Conservation (phyloP, 73 alveolate species). For the Tetrahymena thermophila region DNA sequence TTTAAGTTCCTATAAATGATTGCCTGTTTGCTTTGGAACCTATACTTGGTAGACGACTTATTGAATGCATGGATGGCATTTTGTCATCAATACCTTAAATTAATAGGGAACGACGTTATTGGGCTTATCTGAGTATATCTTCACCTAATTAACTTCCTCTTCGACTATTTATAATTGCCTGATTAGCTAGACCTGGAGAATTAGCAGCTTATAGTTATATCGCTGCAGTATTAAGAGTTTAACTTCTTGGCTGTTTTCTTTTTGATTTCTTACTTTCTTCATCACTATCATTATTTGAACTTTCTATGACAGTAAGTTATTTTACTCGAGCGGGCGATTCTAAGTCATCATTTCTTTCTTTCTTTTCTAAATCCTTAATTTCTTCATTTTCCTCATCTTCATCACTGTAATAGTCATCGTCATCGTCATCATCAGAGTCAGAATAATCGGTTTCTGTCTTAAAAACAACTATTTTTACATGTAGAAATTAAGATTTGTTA, state of each 20-base stretch:
- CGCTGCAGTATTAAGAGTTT: neutral
- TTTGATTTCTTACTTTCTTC: neutral
- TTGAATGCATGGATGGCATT: neutral
- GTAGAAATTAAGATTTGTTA: neutral
- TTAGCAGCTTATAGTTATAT: neutral
- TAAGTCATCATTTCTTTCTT: neutral
- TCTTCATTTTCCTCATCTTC: neutral
- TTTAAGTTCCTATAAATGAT: neutral
- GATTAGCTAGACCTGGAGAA: neutral
- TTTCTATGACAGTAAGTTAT: neutral
- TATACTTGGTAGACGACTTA: neutral
- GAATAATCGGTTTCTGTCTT: neutral
- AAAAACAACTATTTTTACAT: neutral
- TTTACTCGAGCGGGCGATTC: neutral
- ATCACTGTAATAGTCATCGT: neutral
- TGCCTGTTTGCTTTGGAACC: neutral
- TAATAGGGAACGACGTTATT: neutral
- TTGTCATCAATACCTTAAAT: neutral
- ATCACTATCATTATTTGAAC: neutral
- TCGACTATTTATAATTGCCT: neutral
- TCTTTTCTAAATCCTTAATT: neutral
- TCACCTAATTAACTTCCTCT: neutral
- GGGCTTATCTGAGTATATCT: neutral
- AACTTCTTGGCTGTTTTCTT: neutral
- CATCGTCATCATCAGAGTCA: neutral